These are phyloP conservation scores for Penicillium coffeae DNA, from an alignment of 495 filamentous ascomycete genomes.

Conservation along the genomic window DNA sequence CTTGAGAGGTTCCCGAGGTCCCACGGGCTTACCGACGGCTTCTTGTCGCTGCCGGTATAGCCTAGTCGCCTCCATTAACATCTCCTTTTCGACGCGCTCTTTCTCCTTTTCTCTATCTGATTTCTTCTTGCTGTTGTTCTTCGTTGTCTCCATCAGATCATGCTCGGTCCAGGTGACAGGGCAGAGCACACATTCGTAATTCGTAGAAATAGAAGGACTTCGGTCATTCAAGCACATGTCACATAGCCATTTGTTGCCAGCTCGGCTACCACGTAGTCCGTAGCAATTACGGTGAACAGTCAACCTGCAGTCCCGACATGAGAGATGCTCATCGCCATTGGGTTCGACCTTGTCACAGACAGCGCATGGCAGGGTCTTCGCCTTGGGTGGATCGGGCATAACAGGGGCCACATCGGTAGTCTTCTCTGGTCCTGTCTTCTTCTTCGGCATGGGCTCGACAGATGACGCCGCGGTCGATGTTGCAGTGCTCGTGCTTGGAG, in stretches of 20 bases:
- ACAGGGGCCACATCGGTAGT: slow-evolving; percentile 51
- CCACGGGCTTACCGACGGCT: slow-evolving; percentile 70
- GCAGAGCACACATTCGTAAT: slow-evolving; percentile 90
- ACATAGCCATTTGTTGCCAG: slow-evolving; percentile 81
- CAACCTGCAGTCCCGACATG: slow-evolving; percentile 80
- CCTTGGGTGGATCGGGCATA: slow-evolving; percentile 67
- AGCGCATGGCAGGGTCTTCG: slow-evolving; percentile 76
- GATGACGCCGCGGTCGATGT: slow-evolving; percentile 45
- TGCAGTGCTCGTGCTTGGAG: slow-evolving; percentile 47
- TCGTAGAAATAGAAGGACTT: slow-evolving; percentile 76
- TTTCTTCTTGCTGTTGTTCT: slow-evolving; percentile 86
- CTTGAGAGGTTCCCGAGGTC: slow-evolving; percentile 90
- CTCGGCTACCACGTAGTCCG: slow-evolving; percentile 68
- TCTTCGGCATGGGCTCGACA: slow-evolving; percentile 54
- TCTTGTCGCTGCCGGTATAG: slow-evolving; percentile 80
- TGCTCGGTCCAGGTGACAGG: slow-evolving; percentile 69
- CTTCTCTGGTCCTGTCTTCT: slow-evolving; percentile 38
- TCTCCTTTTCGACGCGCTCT: slow-evolving; percentile 77
- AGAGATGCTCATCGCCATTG: slow-evolving; percentile 64
- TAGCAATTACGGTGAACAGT: slow-evolving; percentile 95
- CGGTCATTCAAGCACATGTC: slow-evolving; percentile 95
- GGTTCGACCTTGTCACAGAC: slow-evolving; percentile 76
- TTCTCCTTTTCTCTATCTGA: slow-evolving; percentile 87
- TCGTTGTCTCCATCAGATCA: slow-evolving; percentile 80
- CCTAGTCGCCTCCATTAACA: slow-evolving; percentile 66